These are phyloP conservation scores for Smallanthus sonchifolius DNA, from an alignment of 129 eudicot species.

Conservation along the genomic window DNA sequence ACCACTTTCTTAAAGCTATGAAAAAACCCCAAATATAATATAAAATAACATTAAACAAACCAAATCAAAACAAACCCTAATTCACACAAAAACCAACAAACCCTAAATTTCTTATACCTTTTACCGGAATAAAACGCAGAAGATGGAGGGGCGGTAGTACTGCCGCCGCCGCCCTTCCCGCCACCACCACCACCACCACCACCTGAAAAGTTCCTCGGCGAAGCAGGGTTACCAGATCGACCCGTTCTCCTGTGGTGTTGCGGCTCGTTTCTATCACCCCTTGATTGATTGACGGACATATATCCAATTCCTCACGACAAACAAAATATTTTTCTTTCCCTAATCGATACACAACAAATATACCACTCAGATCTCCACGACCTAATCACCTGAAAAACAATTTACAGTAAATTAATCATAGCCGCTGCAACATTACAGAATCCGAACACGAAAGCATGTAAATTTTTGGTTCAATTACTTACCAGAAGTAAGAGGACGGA, in stretches of 20 bases:
- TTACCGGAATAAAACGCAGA: constrained; percentile 32
- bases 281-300: constrained; percentile 96
- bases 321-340: constrained; percentile 9
- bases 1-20: constrained; percentile 59
- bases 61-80: constrained; percentile 21
- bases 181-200: constrained; percentile 63
- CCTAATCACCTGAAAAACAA: constrained; percentile 6
- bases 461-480: constrained; percentile 20
- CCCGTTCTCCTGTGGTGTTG: constrained; percentile 60
- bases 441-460: neutral
- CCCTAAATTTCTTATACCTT: constrained; percentile 37
- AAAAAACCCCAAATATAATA: constrained; percentile 7
- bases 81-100: neutral
- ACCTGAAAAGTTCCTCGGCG: constrained; percentile 55
- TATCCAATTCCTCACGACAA: constrained; percentile 39
- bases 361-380: constrained; percentile 28
- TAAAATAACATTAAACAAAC: neutral
- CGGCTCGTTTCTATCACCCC: constrained; percentile 70
- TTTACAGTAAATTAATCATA: neutral
- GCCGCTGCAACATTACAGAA: constrained; percentile 18
- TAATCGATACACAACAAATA: constrained; percentile 16
- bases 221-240: constrained; percentile 50
- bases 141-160: constrained; percentile 43
- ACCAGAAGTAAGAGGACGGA: constrained; percentile 22
- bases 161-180: constrained; percentile 52